These are phyloP conservation scores for Asclepias syriaca DNA, from an alignment of 257 asterid species.

Conservation along the genomic window DNA sequence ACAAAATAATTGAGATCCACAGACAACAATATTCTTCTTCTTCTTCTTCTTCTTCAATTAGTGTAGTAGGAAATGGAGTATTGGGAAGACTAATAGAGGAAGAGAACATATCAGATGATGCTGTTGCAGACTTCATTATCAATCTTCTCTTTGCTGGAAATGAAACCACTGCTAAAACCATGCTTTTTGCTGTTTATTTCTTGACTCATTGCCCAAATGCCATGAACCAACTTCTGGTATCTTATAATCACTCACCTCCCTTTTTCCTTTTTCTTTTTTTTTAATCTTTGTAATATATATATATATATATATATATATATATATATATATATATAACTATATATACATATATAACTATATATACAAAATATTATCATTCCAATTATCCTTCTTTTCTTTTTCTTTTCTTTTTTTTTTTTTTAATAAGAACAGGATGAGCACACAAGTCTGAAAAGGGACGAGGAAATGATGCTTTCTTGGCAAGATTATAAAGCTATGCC, in stretches of 20 bases:
- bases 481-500: constrained; percentile 79
- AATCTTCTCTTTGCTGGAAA: constrained; percentile 94
- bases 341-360: no score
- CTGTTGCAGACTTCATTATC: constrained; percentile 75
- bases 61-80: constrained; percentile 45
- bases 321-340: no score
- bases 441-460: constrained; percentile 38
- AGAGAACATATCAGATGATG: constrained; percentile 76
- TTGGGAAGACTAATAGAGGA: constrained; percentile 69
- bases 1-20: constrained; percentile 47
- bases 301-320: no score
- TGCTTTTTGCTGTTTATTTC: constrained; percentile 83
- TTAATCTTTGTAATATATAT: no score
- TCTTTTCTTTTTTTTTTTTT: not conserved
- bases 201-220: constrained; percentile 74
- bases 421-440: constrained; percentile 65
- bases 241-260: no score
- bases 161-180: constrained; percentile 89
- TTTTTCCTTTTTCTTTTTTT: no score
- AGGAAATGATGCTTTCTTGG: constrained; percentile 62
- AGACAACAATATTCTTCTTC: constrained; percentile 31
- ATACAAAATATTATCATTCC: no score
- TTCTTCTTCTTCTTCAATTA: no score
- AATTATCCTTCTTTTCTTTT: no score
- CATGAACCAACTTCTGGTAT: constrained; percentile 72